Percentiles rank a stretch among this genome's conserved stretches.
Conservation (phyloP, 768 basidiomycete genomes). For the Mycena kentingensis region DNA sequence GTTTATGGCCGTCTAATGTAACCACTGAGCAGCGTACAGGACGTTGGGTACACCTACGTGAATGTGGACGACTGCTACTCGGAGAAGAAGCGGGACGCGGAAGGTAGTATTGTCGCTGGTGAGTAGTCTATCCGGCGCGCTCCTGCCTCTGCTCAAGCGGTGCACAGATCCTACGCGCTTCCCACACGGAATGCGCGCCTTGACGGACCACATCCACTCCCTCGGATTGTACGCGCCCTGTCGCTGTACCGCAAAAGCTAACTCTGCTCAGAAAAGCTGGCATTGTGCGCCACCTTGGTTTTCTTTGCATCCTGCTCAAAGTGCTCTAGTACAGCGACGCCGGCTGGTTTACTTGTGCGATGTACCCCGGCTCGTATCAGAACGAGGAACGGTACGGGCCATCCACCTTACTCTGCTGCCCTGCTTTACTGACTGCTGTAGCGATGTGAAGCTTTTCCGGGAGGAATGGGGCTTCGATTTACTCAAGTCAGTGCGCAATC, state of each 20-base stretch:
- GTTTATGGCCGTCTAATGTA: background rate
- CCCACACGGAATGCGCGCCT: constrained; percentile 56
- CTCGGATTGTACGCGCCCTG: constrained; percentile 53
- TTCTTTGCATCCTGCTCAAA: background rate
- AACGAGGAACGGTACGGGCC: constrained; percentile 57
- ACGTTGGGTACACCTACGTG: constrained; percentile 58
- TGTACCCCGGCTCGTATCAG: constrained; percentile 66
- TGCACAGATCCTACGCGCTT: constrained; percentile 51
- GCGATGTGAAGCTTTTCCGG: constrained; percentile 58
- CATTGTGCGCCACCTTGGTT: constrained; percentile 44
- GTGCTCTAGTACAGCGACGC: constrained; percentile 59
- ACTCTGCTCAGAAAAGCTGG: constrained; percentile 51
- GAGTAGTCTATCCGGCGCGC: constrained; percentile 13
- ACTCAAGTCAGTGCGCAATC: no score
- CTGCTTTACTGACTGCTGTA: constrained; percentile 21
- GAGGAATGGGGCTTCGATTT: constrained; percentile 67
- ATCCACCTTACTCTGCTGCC: background rate
- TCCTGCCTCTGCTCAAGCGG: background rate
- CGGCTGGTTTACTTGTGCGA: constrained; percentile 67
- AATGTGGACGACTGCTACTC: constrained; percentile 71
- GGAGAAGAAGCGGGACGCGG: constrained; percentile 51
- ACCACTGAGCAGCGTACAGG: constrained; percentile 35
- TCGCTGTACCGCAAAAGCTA: background rate
- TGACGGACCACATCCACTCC: constrained; percentile 57
- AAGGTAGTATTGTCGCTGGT: constrained; percentile 63